Base-by-base conservation (phyloP, 2,329 filamentous ascomycete genomes). In the Penicillium concentricum region DNA sequence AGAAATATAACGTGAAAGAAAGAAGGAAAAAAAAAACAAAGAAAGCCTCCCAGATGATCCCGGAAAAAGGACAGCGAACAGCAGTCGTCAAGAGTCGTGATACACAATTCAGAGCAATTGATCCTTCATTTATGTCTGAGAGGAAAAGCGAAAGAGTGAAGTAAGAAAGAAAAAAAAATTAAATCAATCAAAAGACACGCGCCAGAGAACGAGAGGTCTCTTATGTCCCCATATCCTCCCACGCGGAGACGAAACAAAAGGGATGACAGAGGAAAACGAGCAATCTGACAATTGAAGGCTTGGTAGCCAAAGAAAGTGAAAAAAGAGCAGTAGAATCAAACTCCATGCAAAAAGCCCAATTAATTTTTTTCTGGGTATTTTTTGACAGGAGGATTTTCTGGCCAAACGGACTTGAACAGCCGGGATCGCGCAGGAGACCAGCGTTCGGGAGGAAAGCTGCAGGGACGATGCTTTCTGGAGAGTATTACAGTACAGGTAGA, bases 21-120 rank as follows among this genome's bases (percentile, higher is more conserved):
- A 57, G 42, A 37, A 56, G 51, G 44, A 42, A 48, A 48, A 46
- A 43, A 5, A 34, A 63, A 64, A 64, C 57, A 63, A 65, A 61
- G 59, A 69, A 61, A 66, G 54, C 68, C 64, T 67, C 70, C 68
- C 69, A 69, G 70, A 68, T 64, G 52, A 60, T 49, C 35, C 37
- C 44, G 37, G 39, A 44, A 55, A 50, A 51, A 39, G 44, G 63
- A 69, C 61, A 46, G 32, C 50, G 41, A 52, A 46, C 28, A 20
- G 16, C 57, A 60, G 56, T 61, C 44, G 51, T 51, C 49, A 54
- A 28, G n/a, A 30, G 51, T 50, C 35, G 51, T 54, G 34, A 54
- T 54, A 54, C 44, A 39, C 51, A 50, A 35, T 49, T 50, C 20
- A 63, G 61, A 58, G 62, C 67, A 64, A 61, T 61, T 61, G 63